Evolutionary conservation across 768 basidiomycete species (phyloP).

Genomic region (Phylloporus sp.): DNA sequence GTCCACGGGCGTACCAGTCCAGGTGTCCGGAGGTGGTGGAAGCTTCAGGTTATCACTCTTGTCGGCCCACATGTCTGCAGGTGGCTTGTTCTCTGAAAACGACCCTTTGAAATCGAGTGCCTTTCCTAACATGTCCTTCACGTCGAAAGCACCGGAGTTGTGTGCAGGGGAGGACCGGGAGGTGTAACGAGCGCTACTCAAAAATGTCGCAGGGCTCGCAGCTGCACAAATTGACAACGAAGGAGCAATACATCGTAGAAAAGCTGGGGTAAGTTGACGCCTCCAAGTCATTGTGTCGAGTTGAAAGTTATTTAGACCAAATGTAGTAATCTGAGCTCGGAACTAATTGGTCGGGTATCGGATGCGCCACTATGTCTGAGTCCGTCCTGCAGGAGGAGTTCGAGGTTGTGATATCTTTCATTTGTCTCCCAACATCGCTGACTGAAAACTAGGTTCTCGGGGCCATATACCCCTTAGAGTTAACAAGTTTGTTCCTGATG

Average conservation of each 20-base stretch:
- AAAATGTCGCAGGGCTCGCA: not conserved
- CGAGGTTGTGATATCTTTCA: constrained; percentile 52
- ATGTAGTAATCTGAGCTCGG: constrained; percentile 16
- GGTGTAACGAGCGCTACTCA: constrained; percentile 6
- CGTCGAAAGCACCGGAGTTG: not conserved
- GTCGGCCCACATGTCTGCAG: constrained; percentile 37
- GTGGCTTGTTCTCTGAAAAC: constrained; percentile 15
- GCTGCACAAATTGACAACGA: not conserved
- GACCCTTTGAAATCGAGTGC: constrained; percentile 14
- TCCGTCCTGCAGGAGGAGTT: constrained; percentile 77
- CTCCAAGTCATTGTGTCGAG: constrained; percentile 19
- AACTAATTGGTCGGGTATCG: constrained; percentile 23
- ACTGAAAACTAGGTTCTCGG: constrained; percentile 67
- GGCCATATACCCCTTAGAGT: constrained; percentile 92
- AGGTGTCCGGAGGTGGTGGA: constrained; percentile 43
- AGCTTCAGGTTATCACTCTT: constrained; percentile 19
- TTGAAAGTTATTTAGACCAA: constrained; percentile 10
- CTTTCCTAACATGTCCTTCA: constrained; percentile 14
- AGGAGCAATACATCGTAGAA: constrained; percentile 11
- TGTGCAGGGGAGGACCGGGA: constrained; percentile 9
- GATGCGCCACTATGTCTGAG: constrained; percentile 46
- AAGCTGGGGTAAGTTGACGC: constrained; percentile 9
- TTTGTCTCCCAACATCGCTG: constrained; percentile 7
- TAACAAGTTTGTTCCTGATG: constrained; percentile 68
- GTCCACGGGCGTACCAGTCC: constrained; percentile 38